These are phyloP conservation scores for Oryza meridionalis DNA, from an alignment of 176 grass and related monocot genomes.

Conservation along the genomic window DNA sequence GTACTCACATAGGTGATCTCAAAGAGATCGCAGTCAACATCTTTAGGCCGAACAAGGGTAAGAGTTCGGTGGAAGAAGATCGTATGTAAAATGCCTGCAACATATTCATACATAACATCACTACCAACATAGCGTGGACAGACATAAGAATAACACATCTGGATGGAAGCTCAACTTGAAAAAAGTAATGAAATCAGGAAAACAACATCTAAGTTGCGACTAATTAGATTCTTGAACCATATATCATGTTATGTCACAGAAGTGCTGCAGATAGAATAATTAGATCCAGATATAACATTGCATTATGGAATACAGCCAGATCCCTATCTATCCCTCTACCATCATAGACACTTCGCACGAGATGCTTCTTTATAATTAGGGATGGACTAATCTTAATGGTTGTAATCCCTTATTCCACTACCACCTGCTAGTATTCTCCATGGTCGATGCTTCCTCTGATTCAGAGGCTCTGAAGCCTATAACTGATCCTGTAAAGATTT, in stretches of 20 bases:
- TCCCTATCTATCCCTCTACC: not conserved
- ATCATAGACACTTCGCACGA: not conserved
- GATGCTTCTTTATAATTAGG: not conserved
- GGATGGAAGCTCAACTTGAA: not conserved
- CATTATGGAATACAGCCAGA: not conserved
- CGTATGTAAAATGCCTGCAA: slow-evolving; percentile 83
- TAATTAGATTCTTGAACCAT: not conserved
- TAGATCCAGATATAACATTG: not conserved
- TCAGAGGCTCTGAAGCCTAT: too few species aligned
- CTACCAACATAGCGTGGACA: not conserved
- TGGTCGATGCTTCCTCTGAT: not conserved
- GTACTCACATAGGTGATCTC: slow-evolving; percentile 77
- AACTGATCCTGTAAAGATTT: not conserved
- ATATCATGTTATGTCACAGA: not conserved
- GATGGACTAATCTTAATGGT: not conserved
- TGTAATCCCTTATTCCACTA: not conserved
- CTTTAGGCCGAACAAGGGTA: slow-evolving; percentile 88
- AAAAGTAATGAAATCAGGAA: not conserved
- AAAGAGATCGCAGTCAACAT: slow-evolving; percentile 80
- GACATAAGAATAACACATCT: not conserved
- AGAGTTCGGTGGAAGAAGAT: slow-evolving; percentile 95
- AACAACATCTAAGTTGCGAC: not conserved
- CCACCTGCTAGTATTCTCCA: not conserved
- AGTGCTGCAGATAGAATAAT: not conserved
- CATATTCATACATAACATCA: slow-evolving; percentile 1